phyloP scores from a whole-genome alignment of 768 basidiomycete genomes.

The Termitomyces sp. region DNA sequence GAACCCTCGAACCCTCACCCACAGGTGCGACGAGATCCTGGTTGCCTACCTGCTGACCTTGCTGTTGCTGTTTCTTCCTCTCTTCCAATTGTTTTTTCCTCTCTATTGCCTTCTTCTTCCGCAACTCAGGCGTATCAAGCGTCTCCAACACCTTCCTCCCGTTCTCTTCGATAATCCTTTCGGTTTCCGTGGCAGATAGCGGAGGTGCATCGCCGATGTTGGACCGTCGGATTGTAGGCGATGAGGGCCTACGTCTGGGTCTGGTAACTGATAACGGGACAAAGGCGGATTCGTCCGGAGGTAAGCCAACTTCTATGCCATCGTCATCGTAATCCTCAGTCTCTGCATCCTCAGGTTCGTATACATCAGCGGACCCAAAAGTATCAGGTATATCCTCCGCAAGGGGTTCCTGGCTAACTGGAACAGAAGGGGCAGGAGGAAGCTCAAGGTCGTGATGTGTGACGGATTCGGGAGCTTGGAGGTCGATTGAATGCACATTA shows the following conservation, averaged over 20 bases:
- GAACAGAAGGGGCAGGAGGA: background rate
- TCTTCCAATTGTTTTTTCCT: conserved; percentile 34
- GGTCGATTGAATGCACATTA: background rate
- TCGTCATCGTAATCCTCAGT: background rate
- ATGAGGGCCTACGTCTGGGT: background rate
- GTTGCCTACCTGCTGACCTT: background rate
- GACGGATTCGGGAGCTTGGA: background rate
- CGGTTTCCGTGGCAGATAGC: conserved; percentile 11
- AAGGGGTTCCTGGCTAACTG: background rate
- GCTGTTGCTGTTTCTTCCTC: conserved; percentile 17
- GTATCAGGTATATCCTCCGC: background rate
- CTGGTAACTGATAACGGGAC: background rate
- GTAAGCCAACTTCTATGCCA: background rate
- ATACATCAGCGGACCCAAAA: background rate
- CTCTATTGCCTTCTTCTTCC: conserved; percentile 47
- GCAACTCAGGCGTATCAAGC: conserved; percentile 65
- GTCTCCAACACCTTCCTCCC: conserved; percentile 64
- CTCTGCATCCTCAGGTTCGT: background rate
- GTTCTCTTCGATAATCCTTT: conserved; percentile 25
- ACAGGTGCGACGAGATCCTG: background rate
- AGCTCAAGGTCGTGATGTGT: background rate
- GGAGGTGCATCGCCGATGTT: background rate
- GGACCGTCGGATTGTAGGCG: background rate
- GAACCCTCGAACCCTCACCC: conserved; percentile 6
- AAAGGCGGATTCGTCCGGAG: background rate